phyloP scores from a whole-genome alignment of 139 green algal genomes.

The Chlorella sp. region DNA sequence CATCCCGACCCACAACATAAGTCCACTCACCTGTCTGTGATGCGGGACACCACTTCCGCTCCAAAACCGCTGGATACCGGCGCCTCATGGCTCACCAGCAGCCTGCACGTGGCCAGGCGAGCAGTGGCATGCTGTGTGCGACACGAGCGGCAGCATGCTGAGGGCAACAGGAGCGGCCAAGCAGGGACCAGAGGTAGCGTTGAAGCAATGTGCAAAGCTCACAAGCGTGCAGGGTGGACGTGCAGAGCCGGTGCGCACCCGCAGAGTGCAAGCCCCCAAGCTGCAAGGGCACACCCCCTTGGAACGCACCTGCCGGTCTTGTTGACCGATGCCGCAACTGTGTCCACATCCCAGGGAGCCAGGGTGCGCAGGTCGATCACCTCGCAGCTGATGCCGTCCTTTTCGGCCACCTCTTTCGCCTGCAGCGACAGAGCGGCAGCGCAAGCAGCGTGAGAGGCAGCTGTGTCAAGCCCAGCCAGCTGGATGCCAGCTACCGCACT shows the following conservation, averaged over 20 bases:
- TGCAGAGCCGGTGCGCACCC: too few species aligned
- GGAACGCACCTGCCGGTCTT: slow-evolving; percentile 64
- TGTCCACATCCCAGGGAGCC: slow-evolving; percentile 78
- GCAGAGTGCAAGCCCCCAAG: too few species aligned
- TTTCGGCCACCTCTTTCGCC: slow-evolving; percentile 55
- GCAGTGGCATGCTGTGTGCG: not conserved
- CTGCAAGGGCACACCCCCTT: too few species aligned
- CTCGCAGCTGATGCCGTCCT: slow-evolving; percentile 78
- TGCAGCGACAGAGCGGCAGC: slow-evolving; percentile 1
- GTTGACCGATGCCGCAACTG: slow-evolving; percentile 63
- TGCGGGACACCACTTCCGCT: slow-evolving; percentile 81
- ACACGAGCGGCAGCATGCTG: not conserved
- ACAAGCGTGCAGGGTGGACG: too few species aligned
- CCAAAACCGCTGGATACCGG: slow-evolving; percentile 89
- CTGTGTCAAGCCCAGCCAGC: not conserved
- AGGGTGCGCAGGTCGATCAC: slow-evolving; percentile 93
- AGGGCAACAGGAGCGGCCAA: too few species aligned
- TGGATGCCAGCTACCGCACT: too few species aligned
- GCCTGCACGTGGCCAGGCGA: slow-evolving; percentile 39
- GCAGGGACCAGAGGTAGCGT: too few species aligned
- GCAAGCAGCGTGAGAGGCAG: too few species aligned
- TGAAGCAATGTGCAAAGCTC: too few species aligned
- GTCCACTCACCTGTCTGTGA: slow-evolving; percentile 54
- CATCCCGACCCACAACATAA: too few species aligned
- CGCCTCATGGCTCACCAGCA: slow-evolving; percentile 93